These are phyloP conservation scores for Sclerotiophoma versabilis DNA, from an alignment of 2,329 filamentous ascomycete genomes.

Conservation along the genomic window DNA sequence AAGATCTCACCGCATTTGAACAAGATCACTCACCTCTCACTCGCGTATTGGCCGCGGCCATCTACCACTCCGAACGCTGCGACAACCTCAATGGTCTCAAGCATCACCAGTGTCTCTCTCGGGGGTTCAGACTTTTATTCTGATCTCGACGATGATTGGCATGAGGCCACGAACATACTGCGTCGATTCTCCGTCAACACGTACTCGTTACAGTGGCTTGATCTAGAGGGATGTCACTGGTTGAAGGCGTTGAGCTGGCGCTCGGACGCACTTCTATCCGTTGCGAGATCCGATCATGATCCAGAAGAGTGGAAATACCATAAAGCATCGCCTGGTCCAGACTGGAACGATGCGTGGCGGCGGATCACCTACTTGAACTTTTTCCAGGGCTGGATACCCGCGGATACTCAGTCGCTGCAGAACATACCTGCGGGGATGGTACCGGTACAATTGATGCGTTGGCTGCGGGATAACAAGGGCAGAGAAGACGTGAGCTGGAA, in stretches of 20 bases:
- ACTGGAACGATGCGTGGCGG: constrained; percentile 55
- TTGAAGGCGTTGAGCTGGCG: constrained; percentile 59
- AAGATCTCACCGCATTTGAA: constrained; percentile 60
- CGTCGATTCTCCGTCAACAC: constrained; percentile 63
- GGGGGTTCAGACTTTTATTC: constrained; percentile 63
- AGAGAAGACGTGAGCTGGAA: constrained; percentile 28
- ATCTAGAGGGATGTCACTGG: constrained; percentile 69
- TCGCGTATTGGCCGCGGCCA: constrained; percentile 68
- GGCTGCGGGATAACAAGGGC: constrained; percentile 43
- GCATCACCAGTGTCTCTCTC: constrained; percentile 54
- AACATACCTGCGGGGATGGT: constrained; percentile 47
- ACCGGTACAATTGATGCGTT: constrained; percentile 44
- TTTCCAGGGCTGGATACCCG: constrained; percentile 55
- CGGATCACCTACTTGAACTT: constrained; percentile 52
- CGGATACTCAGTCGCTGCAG: constrained; percentile 35
- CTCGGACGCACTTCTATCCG: constrained; percentile 9
- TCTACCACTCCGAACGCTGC: constrained; percentile 63
- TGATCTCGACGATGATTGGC: constrained; percentile 61
- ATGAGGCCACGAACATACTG: constrained; percentile 63
- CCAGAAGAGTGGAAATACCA: constrained; percentile 21
- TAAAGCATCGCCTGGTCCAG: constrained; percentile 29
- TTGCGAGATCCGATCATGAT: constrained; percentile 1
- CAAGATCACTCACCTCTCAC: constrained; percentile 67
- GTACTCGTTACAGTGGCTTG: constrained; percentile 67
- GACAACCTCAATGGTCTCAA: constrained; percentile 54